Evolutionary conservation across 176 grass and related monocot species (phyloP), one percentile per base, ranked within the genome.

Genomic region (Urochloa ruziziensis): DNA sequence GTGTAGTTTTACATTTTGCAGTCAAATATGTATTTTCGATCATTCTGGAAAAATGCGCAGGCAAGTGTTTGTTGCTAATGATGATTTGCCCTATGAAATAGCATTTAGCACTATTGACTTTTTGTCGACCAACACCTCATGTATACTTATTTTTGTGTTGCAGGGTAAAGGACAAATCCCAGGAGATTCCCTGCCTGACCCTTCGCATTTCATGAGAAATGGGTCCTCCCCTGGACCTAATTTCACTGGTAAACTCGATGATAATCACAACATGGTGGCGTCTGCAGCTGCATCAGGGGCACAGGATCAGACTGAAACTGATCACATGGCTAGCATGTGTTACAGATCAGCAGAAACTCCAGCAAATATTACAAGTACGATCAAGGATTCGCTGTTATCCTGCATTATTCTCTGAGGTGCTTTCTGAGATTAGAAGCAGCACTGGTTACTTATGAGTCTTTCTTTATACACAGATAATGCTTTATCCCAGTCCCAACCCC

Each of bases 1-100:
- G 74, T 36, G 27, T 57, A 87, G 80, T 52, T 89, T 82, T 69
- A 74, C 6, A 70, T 74, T 94, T 95, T 86, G 65, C 93, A 94
- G 96, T 90, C 92, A 88, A 98, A 98, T 73, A 68, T 94, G 46
- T 95, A 93, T 91, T 98, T 91, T 91, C 92, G 96, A 85, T 95
- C 91, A 72, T 98, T 91, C 77, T 98, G 96, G 91, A 98, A 98
- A 95, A 93, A 98, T 87, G 75, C 80, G 59, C 82, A 89, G 93
- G 93, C 95, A 90, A 77, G 67, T 74, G 52, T 78, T 64, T 85
- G 78, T 52, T 86, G 56, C 59, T 66, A 40, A 56, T 49, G 68
- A 61, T 83, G 33, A 76, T 80, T 76, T 66, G 69, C 52, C 65
- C 51, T 43, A 79, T 29, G 5, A 1, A 84, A 78, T 52, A n/a